Conservation (phyloP, 768 basidiomycete genomes). For the Phlebiopsis gigantea region DNA sequence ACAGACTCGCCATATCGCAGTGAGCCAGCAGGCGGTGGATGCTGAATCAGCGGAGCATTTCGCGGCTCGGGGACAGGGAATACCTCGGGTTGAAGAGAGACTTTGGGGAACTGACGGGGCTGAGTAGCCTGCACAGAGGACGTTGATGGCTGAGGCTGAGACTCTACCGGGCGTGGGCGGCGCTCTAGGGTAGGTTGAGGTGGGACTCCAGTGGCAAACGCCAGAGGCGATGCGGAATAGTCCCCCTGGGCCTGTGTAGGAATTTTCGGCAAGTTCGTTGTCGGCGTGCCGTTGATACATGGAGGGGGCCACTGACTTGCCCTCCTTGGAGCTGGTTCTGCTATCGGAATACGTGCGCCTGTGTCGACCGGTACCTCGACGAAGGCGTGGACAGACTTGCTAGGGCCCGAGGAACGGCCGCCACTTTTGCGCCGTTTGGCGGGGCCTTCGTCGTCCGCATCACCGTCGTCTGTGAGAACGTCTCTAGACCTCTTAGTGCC, state of each 20-base stretch:
- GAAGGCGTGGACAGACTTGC: background rate
- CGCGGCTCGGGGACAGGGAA: background rate
- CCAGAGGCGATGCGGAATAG: too few species aligned
- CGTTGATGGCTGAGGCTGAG: background rate
- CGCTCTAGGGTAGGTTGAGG: background rate
- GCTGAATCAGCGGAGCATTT: background rate
- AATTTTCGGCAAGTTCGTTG: background rate
- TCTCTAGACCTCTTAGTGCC: background rate
- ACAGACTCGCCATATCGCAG: background rate
- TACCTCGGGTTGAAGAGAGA: too few species aligned
- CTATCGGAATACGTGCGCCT: background rate
- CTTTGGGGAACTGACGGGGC: background rate
- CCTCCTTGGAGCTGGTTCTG: background rate
- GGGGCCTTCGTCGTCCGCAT: background rate
- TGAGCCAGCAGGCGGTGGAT: background rate
- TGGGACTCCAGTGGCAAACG: background rate
- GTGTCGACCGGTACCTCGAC: background rate
- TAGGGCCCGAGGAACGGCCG: background rate
- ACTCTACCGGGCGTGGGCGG: background rate
- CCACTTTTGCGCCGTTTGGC: background rate
- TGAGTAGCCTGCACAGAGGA: background rate
- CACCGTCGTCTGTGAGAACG: background rate
- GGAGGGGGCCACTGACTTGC: background rate
- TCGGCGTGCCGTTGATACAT: background rate
- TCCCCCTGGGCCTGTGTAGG: background rate